Conservation (phyloP, 2,329 filamentous ascomycete species). For the Arthrobotrys megalospora region DNA sequence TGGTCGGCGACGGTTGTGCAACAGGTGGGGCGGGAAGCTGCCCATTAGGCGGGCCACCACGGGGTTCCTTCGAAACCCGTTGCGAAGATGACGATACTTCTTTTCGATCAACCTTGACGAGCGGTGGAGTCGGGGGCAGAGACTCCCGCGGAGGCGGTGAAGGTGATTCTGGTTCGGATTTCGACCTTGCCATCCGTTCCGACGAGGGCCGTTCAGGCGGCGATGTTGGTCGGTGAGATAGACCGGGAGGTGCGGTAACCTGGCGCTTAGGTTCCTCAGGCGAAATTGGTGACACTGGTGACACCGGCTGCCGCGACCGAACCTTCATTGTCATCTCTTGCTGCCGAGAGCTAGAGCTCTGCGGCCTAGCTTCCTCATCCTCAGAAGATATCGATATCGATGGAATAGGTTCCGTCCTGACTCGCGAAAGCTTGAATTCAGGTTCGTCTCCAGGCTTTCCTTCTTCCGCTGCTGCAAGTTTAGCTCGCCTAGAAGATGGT, state of each 20-base stretch:
- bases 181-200: slow-evolving; percentile 51
- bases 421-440: slow-evolving; percentile 73
- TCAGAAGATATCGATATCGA: slow-evolving; percentile 62
- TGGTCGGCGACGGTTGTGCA: slow-evolving; percentile 4
- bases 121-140: slow-evolving; percentile 18
- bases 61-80: slow-evolving; percentile 17
- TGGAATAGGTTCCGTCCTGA: slow-evolving; percentile 79
- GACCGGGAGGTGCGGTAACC: slow-evolving; percentile 3
- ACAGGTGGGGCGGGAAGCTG: slow-evolving; percentile 27
- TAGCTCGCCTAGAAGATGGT: slow-evolving; percentile 72
- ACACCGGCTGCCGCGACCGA: slow-evolving; percentile 9
- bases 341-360: slow-evolving; percentile 22
- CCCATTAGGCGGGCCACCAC: slow-evolving; percentile 27
- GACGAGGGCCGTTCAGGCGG: slow-evolving; percentile 43
- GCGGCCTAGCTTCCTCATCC: slow-evolving; percentile 32
- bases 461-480: slow-evolving; percentile 66
- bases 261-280: slow-evolving; percentile 41
- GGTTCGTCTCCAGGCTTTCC: slow-evolving; percentile 65
- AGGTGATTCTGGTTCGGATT: slow-evolving; percentile 42
- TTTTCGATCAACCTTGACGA: slow-evolving; percentile 34
- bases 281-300: slow-evolving; percentile 20
- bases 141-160: slow-evolving; percentile 25
- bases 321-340: slow-evolving; percentile 17
- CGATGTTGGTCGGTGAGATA: slow-evolving; percentile 43
- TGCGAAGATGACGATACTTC: slow-evolving; percentile 34